Evolutionary conservation across 345 rosid genomes (phyloP), one percentile per base, ranked within the genome.

Genomic region (Acer campestre): DNA sequence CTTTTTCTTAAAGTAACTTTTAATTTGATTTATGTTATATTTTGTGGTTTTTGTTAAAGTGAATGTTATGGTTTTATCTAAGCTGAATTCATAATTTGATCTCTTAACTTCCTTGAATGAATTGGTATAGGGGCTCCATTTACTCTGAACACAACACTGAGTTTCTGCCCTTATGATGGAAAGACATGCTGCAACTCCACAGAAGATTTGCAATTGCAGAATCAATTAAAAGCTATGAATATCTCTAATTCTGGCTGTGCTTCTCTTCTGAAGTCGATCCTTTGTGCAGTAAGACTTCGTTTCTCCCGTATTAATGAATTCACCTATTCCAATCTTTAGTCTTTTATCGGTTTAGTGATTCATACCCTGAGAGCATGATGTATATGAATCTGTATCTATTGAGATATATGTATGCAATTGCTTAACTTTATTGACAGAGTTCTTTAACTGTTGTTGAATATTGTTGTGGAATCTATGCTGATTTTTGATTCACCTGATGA

Each of bases 121-220:
- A 63, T 76, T 78, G 64, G n/a, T 73, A 27, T 12, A 96, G 99
- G 87, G 83, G 91, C 93, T 55, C 99, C 99, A 0, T 17, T 86
- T 78, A 71, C 85, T 70, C 83, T 71, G 81, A 84, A 89, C 58
- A 83, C 88, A 11, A 85, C 92, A 7, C 78, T 87, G 85, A 87
- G 82, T 22, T 96, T 96, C 82, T 96, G 99, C 79, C 86, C 90
- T 78, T 92, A 92, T 85, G 87, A 86, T 81, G 95, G 88, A 46
- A 91, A 88, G 80, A 82, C 92, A 65, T 96, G 99, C 82, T 96
- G 99, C 92, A 84, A 88, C 87, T 76, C 95, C 69, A 88, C 88
- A 7, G 82, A 88, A 78, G 98, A 92, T 84, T 77, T 81, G n/a
- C 87, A 78, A 72, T 65, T 96, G 84, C 89, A 84, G 84, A 92